A percentile compares a stretch with the other conserved stretches of the same genome.
phyloP scores from a whole-genome alignment of 768 basidiomycete species.

The Astraeus odoratus region DNA sequence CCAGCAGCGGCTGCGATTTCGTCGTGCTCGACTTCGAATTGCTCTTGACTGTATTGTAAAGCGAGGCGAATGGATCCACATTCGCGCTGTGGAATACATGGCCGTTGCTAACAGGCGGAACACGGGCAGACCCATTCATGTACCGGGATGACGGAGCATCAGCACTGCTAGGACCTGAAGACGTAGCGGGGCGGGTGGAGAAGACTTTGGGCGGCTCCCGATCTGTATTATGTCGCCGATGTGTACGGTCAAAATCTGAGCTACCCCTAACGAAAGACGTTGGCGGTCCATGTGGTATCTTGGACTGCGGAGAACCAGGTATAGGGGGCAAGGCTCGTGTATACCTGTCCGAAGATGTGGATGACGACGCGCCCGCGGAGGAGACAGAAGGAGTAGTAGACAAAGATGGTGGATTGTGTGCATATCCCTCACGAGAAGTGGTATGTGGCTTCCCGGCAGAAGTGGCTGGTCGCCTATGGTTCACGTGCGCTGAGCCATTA shows the following conservation, averaged over 20 bases:
- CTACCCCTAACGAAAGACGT: conserved; percentile 14
- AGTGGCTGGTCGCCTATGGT: conserved; percentile 8
- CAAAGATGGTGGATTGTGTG: conserved; percentile 8
- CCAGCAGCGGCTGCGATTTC: conserved; percentile 4
- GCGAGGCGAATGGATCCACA: not conserved
- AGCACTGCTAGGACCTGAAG: conserved; percentile 21
- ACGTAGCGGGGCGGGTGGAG: conserved; percentile 34
- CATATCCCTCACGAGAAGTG: conserved; percentile 18
- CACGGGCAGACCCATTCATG: conserved; percentile 7
- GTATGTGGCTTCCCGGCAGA: conserved; percentile 1
- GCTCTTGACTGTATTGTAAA: not conserved
- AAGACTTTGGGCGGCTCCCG: conserved; percentile 10
- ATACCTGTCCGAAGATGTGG: conserved; percentile 7
- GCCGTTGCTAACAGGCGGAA: not conserved
- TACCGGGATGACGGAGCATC: conserved; percentile 18
- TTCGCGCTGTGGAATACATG: not conserved
- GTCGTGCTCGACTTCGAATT: conserved; percentile 1
- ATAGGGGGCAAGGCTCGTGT: conserved; percentile 18
- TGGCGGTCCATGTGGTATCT: conserved; percentile 9
- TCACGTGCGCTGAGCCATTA: conserved; percentile 5
- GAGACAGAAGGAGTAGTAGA: conserved; percentile 14
- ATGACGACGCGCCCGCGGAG: conserved; percentile 6
- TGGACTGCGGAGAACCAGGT: conserved; percentile 26
- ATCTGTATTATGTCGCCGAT: conserved; percentile 9
- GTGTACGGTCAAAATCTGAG: conserved; percentile 11